Conservation (phyloP, 345 rosid genomes). For the Euphorbia lathyris region DNA sequence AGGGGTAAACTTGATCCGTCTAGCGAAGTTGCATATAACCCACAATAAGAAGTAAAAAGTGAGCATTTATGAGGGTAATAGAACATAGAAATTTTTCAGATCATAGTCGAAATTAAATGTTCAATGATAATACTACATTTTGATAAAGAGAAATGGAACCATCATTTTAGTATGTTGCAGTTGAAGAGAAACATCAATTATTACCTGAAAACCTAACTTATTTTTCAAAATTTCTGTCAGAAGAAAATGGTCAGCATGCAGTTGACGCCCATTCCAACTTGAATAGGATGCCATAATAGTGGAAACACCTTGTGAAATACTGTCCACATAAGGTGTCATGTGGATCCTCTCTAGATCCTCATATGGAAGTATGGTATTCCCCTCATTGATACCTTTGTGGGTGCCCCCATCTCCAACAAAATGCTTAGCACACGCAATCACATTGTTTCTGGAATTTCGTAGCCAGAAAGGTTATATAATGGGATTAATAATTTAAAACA, state of each 20-base stretch:
- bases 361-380: slow-evolving; percentile 54
- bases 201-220: slow-evolving; percentile 77
- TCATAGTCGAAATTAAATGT: neutral
- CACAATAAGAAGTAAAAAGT: neutral
- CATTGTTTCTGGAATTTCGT: slow-evolving; percentile 54
- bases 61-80: neutral
- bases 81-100: neutral
- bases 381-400: slow-evolving; percentile 64
- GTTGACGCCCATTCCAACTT: slow-evolving; percentile 73
- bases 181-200: neutral
- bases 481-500: slow-evolving; percentile 5
- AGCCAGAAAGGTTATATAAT: neutral
- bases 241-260: slow-evolving; percentile 66
- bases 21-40: slow-evolving; percentile 1
- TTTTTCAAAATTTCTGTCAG: slow-evolving; percentile 72
- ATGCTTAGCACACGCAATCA: slow-evolving; percentile 88
- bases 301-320: slow-evolving; percentile 67
- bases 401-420: slow-evolving; percentile 98
- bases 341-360: slow-evolving; percentile 68
- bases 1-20: neutral
- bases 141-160: neutral
- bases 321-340: slow-evolving; percentile 70
- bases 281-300: slow-evolving; percentile 88
- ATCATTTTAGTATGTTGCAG: neutral
- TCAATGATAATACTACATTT: neutral